Base-by-base conservation (phyloP, 2,329 filamentous ascomycete species). In the Chaetomium globosum region DNA sequence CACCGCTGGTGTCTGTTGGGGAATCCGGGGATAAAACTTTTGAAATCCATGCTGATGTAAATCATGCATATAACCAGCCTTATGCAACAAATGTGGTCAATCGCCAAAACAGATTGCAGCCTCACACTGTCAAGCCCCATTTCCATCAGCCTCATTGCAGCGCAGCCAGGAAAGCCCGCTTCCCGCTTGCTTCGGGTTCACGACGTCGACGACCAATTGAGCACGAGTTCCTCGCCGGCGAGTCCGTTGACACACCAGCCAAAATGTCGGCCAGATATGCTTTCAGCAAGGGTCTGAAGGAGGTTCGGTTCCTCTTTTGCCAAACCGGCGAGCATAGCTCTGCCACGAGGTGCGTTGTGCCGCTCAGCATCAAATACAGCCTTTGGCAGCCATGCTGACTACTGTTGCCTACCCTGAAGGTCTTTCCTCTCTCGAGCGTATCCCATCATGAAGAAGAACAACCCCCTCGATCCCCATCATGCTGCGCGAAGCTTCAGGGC, bases 361-460 rank as follows among this genome's bases (percentile, higher is more conserved):
- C 5, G 30, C 28, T 1, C 19, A 33, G 33, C 23, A 19, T 21
- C 13, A 43, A 43, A 16, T 16, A 43, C 39, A 43, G 5, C 13
- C 3, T 26, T 6, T 3, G 9, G 31, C 16, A 9, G 6, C 30
- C 12, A 43, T 60, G 33, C 65, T 68, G 51, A 70, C 19, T 3
- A 21, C 16, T 16, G 16, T 59, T 57, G 4, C 4, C 28, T 39
- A n/a, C 10, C 23, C 31, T 26, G 56, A 73, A 97, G 95, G 78
- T 89, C 90, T 33, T 99, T 99, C 81, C 85, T 99, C 71, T 89
- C 89, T 70, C 88, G 92, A 77, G 89, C 93, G 71, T 99, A 99
- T 80, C 95, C 95, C 55, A 95, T 91, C 67, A 98, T 99, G 94
- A 99, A 99, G 88, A 96, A 96, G 85, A 91, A 94, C 85, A 99